phyloP scores from a whole-genome alignment of 495 filamentous ascomycete species.

The Cercophora newfieldiana region DNA sequence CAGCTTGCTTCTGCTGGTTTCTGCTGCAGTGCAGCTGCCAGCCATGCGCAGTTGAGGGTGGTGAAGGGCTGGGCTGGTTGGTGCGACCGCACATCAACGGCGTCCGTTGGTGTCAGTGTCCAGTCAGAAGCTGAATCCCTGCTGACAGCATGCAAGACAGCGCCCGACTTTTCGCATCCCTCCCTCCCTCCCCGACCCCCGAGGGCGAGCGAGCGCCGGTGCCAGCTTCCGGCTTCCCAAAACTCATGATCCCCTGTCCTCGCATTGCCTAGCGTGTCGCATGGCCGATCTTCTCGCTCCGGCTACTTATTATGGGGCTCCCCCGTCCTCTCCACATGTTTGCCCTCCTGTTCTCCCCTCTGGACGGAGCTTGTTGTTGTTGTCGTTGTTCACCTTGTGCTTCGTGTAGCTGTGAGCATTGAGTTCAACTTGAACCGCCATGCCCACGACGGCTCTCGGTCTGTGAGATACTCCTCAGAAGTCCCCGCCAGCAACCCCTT shows the following conservation, averaged over 20 bases:
- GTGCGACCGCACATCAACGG: background rate
- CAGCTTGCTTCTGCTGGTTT: too few relatives aligned
- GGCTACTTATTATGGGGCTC: slow-evolving; percentile 5
- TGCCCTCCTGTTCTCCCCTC: background rate
- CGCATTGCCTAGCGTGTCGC: slow-evolving; percentile 3
- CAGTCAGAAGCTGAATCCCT: slow-evolving; percentile 8
- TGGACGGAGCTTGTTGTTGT: background rate
- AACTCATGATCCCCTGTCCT: background rate
- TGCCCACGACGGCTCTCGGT: background rate
- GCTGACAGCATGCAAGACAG: slow-evolving; percentile 9
- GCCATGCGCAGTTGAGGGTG: background rate
- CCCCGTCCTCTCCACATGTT: background rate
- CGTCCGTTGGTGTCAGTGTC: background rate
- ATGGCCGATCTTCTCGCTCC: background rate
- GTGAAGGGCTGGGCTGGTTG: background rate
- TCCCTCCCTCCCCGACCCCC: background rate
- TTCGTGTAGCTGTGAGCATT: background rate
- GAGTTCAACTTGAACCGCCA: background rate
- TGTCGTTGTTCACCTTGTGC: background rate
- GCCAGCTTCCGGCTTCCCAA: background rate
- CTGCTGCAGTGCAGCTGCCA: background rate
- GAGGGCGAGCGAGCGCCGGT: background rate
- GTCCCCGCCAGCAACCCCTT: background rate
- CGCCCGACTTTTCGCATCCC: background rate
- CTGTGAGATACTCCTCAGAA: background rate